These are phyloP conservation scores for Fusarium setosum DNA, from an alignment of 2,329 filamentous ascomycete species.

Conservation along the genomic window DNA sequence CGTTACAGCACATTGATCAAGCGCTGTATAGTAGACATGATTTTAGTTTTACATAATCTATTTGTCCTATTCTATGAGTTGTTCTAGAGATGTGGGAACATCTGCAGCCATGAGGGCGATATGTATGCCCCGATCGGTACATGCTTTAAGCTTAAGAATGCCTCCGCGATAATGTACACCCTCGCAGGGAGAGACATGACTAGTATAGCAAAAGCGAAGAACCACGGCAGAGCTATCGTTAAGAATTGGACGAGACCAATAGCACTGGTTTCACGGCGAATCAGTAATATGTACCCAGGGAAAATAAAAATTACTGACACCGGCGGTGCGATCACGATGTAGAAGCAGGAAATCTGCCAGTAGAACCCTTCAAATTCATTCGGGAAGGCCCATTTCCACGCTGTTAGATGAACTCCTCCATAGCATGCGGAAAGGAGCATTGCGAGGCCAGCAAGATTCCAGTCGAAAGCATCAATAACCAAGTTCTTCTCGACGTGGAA, in stretches of 20 bases:
- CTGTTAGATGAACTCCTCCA: not conserved
- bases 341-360: not conserved
- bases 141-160: not conserved
- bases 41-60: too few species aligned
- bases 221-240: too few species aligned
- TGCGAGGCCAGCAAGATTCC: not conserved
- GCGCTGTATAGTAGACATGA: too few species aligned
- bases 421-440: not conserved
- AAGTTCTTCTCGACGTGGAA: not conserved
- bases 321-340: not conserved
- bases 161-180: not conserved
- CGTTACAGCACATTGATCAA: not conserved
- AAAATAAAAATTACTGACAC: not conserved
- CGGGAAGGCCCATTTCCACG: not conserved
- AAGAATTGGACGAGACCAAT: too few species aligned
- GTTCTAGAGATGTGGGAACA: not conserved
- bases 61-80: too few species aligned
- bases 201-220: too few species aligned
- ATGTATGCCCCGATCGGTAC: not conserved
- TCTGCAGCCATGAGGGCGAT: not conserved
- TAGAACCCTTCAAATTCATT: not conserved
- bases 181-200: not conserved
- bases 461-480: not conserved
- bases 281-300: too few species aligned
- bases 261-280: too few species aligned